Evolutionary conservation across 345 rosid genomes (phyloP), one percentile per base, ranked within the genome.

Genomic region (Mallotus nudiflorus): DNA sequence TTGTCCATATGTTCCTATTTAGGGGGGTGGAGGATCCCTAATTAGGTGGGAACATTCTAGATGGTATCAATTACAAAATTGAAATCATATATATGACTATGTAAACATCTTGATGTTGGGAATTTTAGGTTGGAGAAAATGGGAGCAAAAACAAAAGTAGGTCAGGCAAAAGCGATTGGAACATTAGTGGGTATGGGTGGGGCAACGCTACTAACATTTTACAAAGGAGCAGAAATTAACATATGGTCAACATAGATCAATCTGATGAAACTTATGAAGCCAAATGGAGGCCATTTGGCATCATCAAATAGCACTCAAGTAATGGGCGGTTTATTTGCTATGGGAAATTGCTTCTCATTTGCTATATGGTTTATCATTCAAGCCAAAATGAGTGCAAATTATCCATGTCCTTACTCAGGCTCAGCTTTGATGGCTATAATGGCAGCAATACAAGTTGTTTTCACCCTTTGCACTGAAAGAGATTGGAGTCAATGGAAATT

Each of bases 121-220:
- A 5, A 40, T 12, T 15, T 39, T 29, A 88, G 89, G 76, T 45
- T 86, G 75, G 89, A 86, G 75, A 79, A 64, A 22, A 62, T 86
- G 37, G 42, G 77, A 31, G 12, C 83, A 8, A 39, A 48, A 29
- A 74, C 76, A 5, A 40, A 7, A 68, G 77, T 74, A 19, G 91
- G 93, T 6, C 79, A 73, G 67, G 90, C 89, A 4, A 89, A 82
- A 42, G 80, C 81, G 14, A 5, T 63, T 5, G 93, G 90, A 16
- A 86, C 89, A 42, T 5, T 83, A 25, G 1, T 75, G 2, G 85
- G 91, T 18, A 73, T 89, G 13, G 84, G 80, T 9, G 92, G 87
- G 9, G 89, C 88, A 10, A 88, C 84, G 90, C 57, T 89, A 20
- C 76, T 88, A 57, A 82, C 87, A 6, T 77, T 89, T 70, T 89